These are phyloP conservation scores for Persicaria tinctoria DNA, from an alignment of 148 eudicot genomes.

Conservation along the genomic window DNA sequence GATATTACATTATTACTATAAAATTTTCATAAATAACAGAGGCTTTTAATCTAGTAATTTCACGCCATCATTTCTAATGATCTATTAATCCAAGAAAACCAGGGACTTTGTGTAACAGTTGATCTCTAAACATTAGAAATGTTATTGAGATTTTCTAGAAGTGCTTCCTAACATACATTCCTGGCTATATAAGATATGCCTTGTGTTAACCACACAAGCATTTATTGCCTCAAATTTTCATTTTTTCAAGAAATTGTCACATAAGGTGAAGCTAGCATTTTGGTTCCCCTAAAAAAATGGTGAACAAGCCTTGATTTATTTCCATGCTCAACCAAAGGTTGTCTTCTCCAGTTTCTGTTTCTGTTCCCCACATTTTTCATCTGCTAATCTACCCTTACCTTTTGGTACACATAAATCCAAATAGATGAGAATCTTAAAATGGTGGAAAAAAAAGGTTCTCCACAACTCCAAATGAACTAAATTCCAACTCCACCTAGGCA, in stretches of 20 bases:
- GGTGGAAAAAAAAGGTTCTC: background rate
- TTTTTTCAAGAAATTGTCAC: background rate
- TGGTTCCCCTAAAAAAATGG: no score
- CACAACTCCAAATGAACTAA: background rate
- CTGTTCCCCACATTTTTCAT: slow-evolving; percentile 10
- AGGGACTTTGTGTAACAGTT: background rate
- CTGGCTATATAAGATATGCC: no score
- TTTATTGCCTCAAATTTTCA: background rate
- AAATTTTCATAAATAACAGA: no score
- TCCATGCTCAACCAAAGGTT: no score
- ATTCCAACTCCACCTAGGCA: slow-evolving; percentile 1
- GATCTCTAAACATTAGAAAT: no score
- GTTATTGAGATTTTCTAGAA: no score
- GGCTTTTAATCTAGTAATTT: background rate
- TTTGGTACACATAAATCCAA: slow-evolving; percentile 6
- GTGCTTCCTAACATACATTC: no score
- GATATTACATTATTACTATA: background rate
- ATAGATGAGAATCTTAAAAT: slow-evolving; percentile 7
- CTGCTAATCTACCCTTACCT: background rate
- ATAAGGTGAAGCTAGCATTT: no score
- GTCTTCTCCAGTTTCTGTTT: background rate
- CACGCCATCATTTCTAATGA: background rate
- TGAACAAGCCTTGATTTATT: no score
- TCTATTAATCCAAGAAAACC: background rate
- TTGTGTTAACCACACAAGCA: background rate